phyloP scores from a whole-genome alignment of 768 basidiomycete species.

The Xanthoconium stramineum region DNA sequence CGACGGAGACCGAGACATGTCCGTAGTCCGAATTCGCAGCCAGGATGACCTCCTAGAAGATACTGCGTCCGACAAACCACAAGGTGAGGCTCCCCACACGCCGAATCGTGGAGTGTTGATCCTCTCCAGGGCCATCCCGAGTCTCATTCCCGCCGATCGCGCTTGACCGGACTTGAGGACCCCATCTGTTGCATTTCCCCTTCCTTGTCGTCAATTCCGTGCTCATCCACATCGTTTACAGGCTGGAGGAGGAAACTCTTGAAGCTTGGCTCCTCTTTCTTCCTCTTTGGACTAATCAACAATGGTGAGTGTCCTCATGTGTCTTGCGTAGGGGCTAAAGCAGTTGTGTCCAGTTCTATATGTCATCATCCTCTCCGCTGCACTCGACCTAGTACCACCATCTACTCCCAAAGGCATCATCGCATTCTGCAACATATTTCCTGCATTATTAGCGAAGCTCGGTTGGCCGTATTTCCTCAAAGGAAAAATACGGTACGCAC shows the following conservation, averaged over 20 bases:
- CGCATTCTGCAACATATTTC: constrained; percentile 92
- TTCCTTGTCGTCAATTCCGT: constrained; percentile 1
- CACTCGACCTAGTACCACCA: constrained; percentile 89
- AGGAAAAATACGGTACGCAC: constrained; percentile 79
- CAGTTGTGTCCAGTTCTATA: constrained; percentile 63
- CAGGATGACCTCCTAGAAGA: constrained; percentile 15
- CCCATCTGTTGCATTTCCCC: constrained; percentile 21
- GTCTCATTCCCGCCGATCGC: constrained; percentile 5
- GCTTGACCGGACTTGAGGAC: constrained; percentile 6
- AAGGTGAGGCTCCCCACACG: constrained; percentile 18
- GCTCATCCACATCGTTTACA: constrained; percentile 17
- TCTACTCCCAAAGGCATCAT: constrained; percentile 94
- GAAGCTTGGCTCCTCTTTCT: constrained; percentile 64
- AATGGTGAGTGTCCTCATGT: constrained; percentile 58
- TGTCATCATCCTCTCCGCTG: constrained; percentile 95
- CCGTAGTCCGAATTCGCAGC: constrained; percentile 3
- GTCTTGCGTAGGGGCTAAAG: neutral
- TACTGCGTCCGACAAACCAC: constrained; percentile 13
- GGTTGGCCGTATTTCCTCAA: constrained; percentile 90
- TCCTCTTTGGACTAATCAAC: constrained; percentile 89
- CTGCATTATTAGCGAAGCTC: constrained; percentile 81
- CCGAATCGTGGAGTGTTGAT: constrained; percentile 26
- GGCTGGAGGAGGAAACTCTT: constrained; percentile 28
- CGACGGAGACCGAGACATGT: constrained; percentile 8
- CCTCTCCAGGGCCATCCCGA: constrained; percentile 20